phyloP scores from a whole-genome alignment of 176 grass and related monocot genomes.

The Ananas comosus region DNA sequence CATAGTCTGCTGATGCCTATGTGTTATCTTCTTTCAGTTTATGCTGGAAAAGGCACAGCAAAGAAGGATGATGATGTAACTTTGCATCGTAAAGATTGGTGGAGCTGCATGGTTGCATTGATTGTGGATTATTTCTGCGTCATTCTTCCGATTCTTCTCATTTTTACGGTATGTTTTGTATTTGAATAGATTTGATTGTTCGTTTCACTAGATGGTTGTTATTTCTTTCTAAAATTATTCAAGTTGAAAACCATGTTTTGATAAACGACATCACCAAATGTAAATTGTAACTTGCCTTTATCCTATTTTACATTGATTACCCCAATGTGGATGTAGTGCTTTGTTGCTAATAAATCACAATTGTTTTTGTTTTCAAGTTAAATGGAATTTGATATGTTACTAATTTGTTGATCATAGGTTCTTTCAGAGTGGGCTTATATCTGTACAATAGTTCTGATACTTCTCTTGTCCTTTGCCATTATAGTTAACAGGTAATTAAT shows the following conservation, averaged over 20 bases:
- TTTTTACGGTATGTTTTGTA: slow-evolving; percentile 65
- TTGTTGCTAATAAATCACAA: neutral
- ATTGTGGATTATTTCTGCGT: slow-evolving; percentile 53
- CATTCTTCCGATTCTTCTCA: slow-evolving; percentile 60
- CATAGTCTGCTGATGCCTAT: slow-evolving; percentile 4
- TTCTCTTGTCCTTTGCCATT: slow-evolving; percentile 32
- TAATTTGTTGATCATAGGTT: slow-evolving; percentile 34
- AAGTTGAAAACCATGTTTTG: slow-evolving; percentile 14
- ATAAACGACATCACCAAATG: too few species aligned
- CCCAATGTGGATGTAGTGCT: neutral
- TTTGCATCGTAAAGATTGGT: slow-evolving; percentile 34
- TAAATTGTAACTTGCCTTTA: too few species aligned
- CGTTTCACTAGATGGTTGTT: neutral
- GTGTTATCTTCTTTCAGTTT: slow-evolving; percentile 29
- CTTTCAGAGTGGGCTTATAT: slow-evolving; percentile 60
- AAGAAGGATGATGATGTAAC: slow-evolving; percentile 51
- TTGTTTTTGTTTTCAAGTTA: neutral
- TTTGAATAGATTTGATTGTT: neutral
- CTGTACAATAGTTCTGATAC: slow-evolving; percentile 34
- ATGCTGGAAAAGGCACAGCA: slow-evolving; percentile 16
- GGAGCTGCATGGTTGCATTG: slow-evolving; percentile 35
- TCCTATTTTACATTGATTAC: too few species aligned
- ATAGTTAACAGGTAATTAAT: slow-evolving; percentile 50
- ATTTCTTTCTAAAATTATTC: neutral
- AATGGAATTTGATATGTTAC: slow-evolving; percentile 1